Conservation (phyloP, 768 basidiomycete genomes). For the Trichaptum fuscoviolaceum region DNA sequence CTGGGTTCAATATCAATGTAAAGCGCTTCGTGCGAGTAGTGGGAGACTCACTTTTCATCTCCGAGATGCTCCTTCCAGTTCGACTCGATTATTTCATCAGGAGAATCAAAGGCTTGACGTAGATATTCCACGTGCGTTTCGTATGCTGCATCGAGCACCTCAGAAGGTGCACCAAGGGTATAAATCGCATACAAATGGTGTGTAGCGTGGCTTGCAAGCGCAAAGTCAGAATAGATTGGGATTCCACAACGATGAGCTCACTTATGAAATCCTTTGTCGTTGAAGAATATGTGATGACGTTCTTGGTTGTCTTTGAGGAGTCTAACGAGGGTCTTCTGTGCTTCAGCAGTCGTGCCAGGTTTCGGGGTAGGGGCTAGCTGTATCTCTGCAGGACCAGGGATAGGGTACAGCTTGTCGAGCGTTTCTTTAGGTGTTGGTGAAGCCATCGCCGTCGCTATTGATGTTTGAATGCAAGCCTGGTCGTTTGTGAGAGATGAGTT, state of each 20-base stretch:
- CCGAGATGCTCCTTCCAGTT: constrained; percentile 55
- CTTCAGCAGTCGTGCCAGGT: constrained; percentile 14
- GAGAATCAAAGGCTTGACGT: constrained; percentile 36
- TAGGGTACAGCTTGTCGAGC: constrained; percentile 1
- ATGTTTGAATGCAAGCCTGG: not conserved
- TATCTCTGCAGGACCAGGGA: not conserved
- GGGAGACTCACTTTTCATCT: constrained; percentile 38
- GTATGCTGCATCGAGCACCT: constrained; percentile 39
- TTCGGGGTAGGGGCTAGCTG: not conserved
- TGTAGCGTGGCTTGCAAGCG: constrained; percentile 40
- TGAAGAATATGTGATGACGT: constrained; percentile 45
- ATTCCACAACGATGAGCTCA: constrained; percentile 19
- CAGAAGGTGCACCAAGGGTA: constrained; percentile 47
- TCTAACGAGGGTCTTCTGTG: constrained; percentile 10
- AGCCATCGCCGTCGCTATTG: not conserved
- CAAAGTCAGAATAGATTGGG: not conserved
- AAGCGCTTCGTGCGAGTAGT: not conserved
- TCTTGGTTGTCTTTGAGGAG: constrained; percentile 45
- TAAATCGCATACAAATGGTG: constrained; percentile 58
- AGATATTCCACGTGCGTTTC: constrained; percentile 32
- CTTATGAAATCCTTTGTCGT: constrained; percentile 47
- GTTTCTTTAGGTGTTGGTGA: not conserved
- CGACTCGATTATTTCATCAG: constrained; percentile 35
- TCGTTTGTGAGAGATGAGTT: not conserved
- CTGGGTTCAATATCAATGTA: constrained; percentile 25